Conservation (phyloP, 176 grass and related monocot species). For the Cocos nucifera region DNA sequence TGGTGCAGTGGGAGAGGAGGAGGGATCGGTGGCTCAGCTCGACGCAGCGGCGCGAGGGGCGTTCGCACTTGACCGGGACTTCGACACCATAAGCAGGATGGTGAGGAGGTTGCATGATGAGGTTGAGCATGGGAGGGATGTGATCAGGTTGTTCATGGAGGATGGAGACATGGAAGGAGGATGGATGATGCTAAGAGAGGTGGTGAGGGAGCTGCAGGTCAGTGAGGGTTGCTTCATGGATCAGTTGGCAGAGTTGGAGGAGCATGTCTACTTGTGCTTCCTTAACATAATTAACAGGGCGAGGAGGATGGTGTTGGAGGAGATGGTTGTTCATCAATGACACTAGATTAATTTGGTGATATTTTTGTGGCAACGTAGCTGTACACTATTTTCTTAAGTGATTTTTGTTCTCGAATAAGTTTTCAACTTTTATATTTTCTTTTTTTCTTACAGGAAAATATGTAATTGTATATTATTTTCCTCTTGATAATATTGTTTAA, state of each 20-base stretch:
- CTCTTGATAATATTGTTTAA: too few relatives aligned
- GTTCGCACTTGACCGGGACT: neutral
- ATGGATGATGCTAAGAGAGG: neutral
- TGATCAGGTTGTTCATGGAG: neutral
- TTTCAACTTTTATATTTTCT: too few relatives aligned
- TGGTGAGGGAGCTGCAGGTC: constrained; percentile 8
- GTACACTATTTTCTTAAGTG: too few relatives aligned
- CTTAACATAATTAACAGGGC: constrained; percentile 13
- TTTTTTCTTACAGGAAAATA: too few relatives aligned
- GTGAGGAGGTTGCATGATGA: constrained; percentile 6
- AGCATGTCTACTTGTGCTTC: constrained; percentile 3
- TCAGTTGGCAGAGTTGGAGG: constrained; percentile 3
- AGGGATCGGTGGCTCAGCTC: neutral
- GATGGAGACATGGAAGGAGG: neutral
- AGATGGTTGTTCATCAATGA: neutral
- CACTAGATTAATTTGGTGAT: neutral
- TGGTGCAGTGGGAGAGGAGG: too few relatives aligned
- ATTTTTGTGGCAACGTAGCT: too few relatives aligned
- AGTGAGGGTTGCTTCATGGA: neutral
- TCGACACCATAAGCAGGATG: constrained; percentile 12
- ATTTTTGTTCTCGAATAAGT: too few relatives aligned
- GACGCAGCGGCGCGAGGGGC: constrained; percentile 4
- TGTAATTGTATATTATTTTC: too few relatives aligned
- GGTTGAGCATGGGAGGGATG: neutral
- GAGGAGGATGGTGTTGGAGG: constrained; percentile 8